These are phyloP conservation scores for Aureobasidium sp. DNA, from an alignment of 2,329 filamentous ascomycete genomes.

Conservation along the genomic window DNA sequence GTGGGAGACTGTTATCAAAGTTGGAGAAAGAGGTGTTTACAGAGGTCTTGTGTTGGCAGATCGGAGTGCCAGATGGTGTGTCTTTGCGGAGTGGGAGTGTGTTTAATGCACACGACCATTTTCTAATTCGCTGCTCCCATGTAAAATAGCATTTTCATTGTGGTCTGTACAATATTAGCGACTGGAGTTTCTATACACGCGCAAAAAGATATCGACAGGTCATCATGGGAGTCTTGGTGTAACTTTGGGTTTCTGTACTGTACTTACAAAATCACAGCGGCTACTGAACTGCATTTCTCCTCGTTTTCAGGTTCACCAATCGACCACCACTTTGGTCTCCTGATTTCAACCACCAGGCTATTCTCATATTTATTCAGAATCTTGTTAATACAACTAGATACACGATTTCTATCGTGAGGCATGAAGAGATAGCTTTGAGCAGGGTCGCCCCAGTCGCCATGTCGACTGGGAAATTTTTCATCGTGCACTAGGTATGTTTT, in stretches of 20 bases:
- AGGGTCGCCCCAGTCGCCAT: neutral
- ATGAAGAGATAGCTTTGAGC: neutral
- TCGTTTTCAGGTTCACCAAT: too few relatives aligned
- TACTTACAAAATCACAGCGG: too few relatives aligned
- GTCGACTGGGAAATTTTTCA: neutral
- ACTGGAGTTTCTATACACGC: neutral
- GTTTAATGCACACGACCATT: slow-evolving; percentile 27
- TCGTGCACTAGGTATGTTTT: neutral
- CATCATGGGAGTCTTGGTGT: neutral
- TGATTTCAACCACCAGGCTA: too few relatives aligned
- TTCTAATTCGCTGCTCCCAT: neutral
- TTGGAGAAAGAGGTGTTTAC: slow-evolving; percentile 75
- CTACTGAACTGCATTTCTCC: too few relatives aligned
- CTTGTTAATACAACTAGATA: too few relatives aligned
- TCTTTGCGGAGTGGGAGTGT: slow-evolving; percentile 83
- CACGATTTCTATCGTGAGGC: too few relatives aligned
- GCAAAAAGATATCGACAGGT: neutral
- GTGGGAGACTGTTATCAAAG: slow-evolving; percentile 90
- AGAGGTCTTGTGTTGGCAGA: slow-evolving; percentile 75
- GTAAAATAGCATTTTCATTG: neutral
- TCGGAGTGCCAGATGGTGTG: slow-evolving; percentile 78
- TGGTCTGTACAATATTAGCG: neutral
- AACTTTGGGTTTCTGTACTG: neutral
- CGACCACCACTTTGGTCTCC: too few relatives aligned
- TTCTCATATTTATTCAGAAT: too few relatives aligned